Evolutionary conservation across 371 early-diverging fungal species (phyloP), one percentile per base, ranked within the genome.

Genomic region (Enterocytospora artemiae): DNA sequence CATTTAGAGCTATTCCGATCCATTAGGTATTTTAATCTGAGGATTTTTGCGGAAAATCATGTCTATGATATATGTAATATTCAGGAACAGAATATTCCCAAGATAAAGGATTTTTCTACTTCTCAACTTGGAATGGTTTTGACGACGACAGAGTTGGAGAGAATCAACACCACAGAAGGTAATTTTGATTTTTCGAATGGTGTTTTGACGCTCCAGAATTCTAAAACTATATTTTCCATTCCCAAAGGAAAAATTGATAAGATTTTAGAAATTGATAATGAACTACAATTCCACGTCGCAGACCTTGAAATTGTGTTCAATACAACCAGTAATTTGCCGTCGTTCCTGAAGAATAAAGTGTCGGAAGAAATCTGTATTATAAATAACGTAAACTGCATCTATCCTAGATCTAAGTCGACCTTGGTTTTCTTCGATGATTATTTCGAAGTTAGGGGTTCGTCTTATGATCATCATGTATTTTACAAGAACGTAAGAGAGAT

Each of bases 381-480:
- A 52, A 74, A 70, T 43, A 56, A 51, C 16, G 34, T 79, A 16
- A 46, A 50, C 2, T 59, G 59, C 31, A 45, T 69, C 7, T 65
- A 70, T 54, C 79, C 79, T 30, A 39, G 79, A 59, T 78, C 77
- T 37, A 79, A 73, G 61, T 65, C 36, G 30, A 69, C 67, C 28
- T 56, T 71, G 33, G 58, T 73, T 9, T 75, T 79, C 36, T 76
- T 63, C 51, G 39, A 64, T 16, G 45, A 66, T 4, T 58, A 57
- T 53, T 63, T 79, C 49, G 66, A 63, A 46, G 32, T 75, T 2
- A 65, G 71, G 25, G 79, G 79, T 31, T 65, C 57, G 14, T 74
- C 72, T n/a, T 76, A 76, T 63, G 74, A 74, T 37, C 79, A 79
- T 55, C 70, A 71, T 53, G 61, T 79, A 25, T 62, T 67, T 24